These are phyloP conservation scores for Sorghum bicolor DNA, from an alignment of 176 grass and related monocot species.

Conservation along the genomic window DNA sequence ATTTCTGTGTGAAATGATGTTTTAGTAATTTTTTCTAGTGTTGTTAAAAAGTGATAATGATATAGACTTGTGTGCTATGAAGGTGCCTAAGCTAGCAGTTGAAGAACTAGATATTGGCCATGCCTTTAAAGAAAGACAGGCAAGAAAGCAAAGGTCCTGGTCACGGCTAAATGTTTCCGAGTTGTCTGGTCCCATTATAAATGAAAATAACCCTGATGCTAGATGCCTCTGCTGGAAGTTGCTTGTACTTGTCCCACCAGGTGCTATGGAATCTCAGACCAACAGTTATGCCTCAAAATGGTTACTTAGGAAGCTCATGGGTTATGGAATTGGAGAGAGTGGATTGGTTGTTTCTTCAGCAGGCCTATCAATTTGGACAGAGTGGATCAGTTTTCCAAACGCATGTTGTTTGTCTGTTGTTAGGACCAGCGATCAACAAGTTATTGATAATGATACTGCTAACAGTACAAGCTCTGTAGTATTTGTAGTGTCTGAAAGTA, in stretches of 20 bases:
- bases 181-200: constrained; percentile 73
- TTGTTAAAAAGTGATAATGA: constrained; percentile 13
- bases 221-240: constrained; percentile 93
- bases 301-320: constrained; percentile 76
- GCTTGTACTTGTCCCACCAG: constrained; percentile 51
- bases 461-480: constrained; percentile 49
- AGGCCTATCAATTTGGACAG: constrained; percentile 63
- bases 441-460: constrained; percentile 39
- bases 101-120: constrained; percentile 58
- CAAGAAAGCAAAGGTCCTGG: constrained; percentile 55
- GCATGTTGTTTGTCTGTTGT: constrained; percentile 67
- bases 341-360: constrained; percentile 39
- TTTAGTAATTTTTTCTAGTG: constrained; percentile 3
- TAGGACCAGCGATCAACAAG: constrained; percentile 52
- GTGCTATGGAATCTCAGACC: constrained; percentile 24
- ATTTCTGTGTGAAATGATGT: constrained; percentile 1
- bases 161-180: constrained; percentile 64
- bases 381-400: constrained; percentile 39
- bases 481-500: constrained; percentile 78
- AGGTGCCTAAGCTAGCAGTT: constrained; percentile 49
- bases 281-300: constrained; percentile 55
- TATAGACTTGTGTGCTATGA: constrained; percentile 35
- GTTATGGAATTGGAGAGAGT: constrained; percentile 42
- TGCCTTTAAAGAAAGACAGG: constrained; percentile 56
- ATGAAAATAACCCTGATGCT: constrained; percentile 58